phyloP scores from a whole-genome alignment of 495 filamentous ascomycete species.

The Aspergillus cristatus region DNA sequence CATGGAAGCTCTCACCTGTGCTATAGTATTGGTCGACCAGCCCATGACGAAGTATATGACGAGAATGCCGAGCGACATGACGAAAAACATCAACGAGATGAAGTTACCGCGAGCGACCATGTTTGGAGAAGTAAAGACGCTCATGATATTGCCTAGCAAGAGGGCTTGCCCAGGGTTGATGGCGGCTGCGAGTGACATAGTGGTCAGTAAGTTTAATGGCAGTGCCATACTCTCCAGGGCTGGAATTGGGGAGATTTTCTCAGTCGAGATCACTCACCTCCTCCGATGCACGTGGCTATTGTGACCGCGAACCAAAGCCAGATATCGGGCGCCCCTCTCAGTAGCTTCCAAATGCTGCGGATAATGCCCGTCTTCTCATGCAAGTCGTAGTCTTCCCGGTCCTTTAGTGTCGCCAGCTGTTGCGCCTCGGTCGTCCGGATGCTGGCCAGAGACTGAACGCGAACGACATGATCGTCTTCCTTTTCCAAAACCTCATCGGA shows the following conservation, averaged over 20 bases:
- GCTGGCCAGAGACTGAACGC: constrained; percentile 1
- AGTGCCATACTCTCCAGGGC: no score
- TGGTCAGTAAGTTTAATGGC: not conserved
- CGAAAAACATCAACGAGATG: constrained; percentile 55
- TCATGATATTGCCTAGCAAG: constrained; percentile 16
- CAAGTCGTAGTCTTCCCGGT: constrained; percentile 2
- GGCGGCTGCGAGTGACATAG: constrained; percentile 9
- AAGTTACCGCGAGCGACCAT: constrained; percentile 32
- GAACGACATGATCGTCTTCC: not conserved
- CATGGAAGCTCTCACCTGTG: not conserved
- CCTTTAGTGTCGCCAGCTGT: not conserved
- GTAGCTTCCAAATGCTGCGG: constrained; percentile 1
- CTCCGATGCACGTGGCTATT: not conserved
- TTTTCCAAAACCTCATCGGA: not conserved
- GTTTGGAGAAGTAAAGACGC: constrained; percentile 20
- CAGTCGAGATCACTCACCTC: constrained; percentile 1
- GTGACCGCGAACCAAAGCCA: constrained; percentile 1
- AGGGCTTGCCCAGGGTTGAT: constrained; percentile 19
- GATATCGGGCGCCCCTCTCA: constrained; percentile 1
- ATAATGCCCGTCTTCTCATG: constrained; percentile 1
- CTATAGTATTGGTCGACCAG: constrained; percentile 1
- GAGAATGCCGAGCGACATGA: constrained; percentile 39
- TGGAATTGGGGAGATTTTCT: no score
- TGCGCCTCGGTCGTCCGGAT: constrained; percentile 1
- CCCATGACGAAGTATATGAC: constrained; percentile 34